These are phyloP conservation scores for Microcera coccophila DNA, from an alignment of 2,329 filamentous ascomycete species.

Conservation along the genomic window DNA sequence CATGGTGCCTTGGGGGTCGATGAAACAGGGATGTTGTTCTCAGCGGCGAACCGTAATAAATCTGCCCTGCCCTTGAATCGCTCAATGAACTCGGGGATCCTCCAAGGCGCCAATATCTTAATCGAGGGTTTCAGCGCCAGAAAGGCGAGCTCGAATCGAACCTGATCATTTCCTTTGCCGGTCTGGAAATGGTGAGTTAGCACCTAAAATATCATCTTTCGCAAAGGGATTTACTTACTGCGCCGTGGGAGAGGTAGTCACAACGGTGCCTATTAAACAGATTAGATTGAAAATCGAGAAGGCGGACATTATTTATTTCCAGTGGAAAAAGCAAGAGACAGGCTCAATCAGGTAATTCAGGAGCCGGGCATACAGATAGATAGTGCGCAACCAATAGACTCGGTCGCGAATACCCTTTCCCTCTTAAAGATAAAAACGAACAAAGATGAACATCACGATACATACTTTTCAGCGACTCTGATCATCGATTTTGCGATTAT, in stretches of 20 bases:
- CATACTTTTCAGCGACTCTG: constrained; percentile 32
- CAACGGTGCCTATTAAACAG: background rate
- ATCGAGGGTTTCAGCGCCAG: constrained; percentile 53
- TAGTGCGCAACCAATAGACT: background rate
- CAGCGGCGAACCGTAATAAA: constrained; percentile 65
- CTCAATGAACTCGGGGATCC: constrained; percentile 65
- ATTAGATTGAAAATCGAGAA: background rate
- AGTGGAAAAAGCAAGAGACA: background rate
- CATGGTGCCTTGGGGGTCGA: constrained; percentile 71
- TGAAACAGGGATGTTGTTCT: constrained; percentile 65
- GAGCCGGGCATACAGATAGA: background rate
- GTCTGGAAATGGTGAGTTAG: background rate
- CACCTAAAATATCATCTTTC: background rate
- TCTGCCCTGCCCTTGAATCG: constrained; percentile 66
- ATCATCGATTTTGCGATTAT: constrained; percentile 63
- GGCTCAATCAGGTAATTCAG: background rate
- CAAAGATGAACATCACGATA: background rate
- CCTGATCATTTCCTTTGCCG: constrained; percentile 21
- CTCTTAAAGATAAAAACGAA: background rate
- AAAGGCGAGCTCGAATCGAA: constrained; percentile 36
- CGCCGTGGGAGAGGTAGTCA: background rate
- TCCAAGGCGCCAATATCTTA: constrained; percentile 69
- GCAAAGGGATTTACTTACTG: background rate
- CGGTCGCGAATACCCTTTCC: background rate
- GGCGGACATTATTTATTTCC: background rate